phyloP scores from a whole-genome alignment of 129 eudicot species.

The Silybum marianum region DNA sequence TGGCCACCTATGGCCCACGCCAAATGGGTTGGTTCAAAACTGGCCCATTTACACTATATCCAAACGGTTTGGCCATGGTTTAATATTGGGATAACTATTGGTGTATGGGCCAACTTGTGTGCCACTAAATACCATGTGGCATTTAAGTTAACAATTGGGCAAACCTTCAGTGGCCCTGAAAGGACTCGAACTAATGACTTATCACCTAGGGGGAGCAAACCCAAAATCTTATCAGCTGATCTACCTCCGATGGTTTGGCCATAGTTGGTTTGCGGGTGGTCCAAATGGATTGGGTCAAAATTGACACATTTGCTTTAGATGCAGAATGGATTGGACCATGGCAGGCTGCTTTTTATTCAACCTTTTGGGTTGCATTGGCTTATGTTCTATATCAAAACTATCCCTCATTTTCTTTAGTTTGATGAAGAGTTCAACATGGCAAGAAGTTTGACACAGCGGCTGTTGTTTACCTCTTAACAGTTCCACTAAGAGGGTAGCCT shows the following conservation, averaged over 20 bases:
- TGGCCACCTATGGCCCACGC: slow-evolving; percentile 4
- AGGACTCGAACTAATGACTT: background rate
- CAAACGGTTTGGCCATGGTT: background rate
- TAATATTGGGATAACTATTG: background rate
- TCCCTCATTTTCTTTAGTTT: slow-evolving; percentile 7
- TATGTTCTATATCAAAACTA: background rate
- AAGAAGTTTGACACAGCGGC: slow-evolving; percentile 3
- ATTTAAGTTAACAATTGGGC: background rate
- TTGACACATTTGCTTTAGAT: background rate
- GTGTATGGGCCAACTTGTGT: background rate
- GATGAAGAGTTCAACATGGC: slow-evolving; percentile 3
- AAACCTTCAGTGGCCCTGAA: background rate
- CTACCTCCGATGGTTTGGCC: background rate
- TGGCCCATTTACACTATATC: background rate
- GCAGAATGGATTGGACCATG: slow-evolving; percentile 11
- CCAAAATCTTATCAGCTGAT: background rate
- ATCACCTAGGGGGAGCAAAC: background rate
- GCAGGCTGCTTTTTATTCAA: slow-evolving; percentile 6
- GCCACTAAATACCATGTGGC: background rate
- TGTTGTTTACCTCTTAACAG: no score
- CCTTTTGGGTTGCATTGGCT: background rate
- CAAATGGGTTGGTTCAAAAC: slow-evolving; percentile 11
- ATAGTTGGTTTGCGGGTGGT: background rate
- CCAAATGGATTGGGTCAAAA: slow-evolving; percentile 15
- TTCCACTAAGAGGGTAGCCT: no score